Percentiles rank a stretch among this genome's conserved stretches.
Conservation (phyloP, 169 alveolate species). For the Eimeria maxima region DNA sequence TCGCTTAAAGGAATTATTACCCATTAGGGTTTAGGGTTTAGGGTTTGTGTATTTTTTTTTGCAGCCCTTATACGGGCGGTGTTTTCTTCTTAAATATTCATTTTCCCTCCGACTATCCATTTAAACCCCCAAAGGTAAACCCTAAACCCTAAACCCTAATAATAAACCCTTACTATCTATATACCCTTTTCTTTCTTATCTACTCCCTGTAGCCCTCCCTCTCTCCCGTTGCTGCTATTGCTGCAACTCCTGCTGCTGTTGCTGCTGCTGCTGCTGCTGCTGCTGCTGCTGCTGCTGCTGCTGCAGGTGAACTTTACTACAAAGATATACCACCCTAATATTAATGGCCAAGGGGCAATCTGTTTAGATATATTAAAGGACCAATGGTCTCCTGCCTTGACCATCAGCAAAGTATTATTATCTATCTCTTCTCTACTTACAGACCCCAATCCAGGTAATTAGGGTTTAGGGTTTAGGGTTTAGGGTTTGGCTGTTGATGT, state of each 20-base stretch:
- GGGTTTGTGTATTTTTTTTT: neutral
- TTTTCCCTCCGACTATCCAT: conserved; percentile 99
- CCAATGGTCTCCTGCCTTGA: conserved; percentile 99
- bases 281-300: too few relatives aligned
- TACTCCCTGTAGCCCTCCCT: too few relatives aligned
- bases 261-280: too few relatives aligned
- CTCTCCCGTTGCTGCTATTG: too few relatives aligned
- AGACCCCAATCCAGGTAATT: conserved; percentile 93
- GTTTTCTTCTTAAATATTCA: conserved; percentile 98
- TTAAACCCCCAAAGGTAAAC: conserved; percentile 98
- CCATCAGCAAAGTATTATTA: conserved; percentile 98
- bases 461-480: conserved; percentile 32
- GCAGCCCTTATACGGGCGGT: conserved; percentile 98
- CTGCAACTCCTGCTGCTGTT: too few relatives aligned
- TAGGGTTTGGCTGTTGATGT: neutral
- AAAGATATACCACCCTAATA: conserved; percentile 99
- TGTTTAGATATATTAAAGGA: conserved; percentile 99
- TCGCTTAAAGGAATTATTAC: too few relatives aligned
- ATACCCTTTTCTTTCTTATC: too few relatives aligned
- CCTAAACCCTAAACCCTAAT: conserved; percentile 84
- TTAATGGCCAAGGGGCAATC: conserved; percentile 94
- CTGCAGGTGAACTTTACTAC: conserved; percentile 95
- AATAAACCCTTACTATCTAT: too few relatives aligned
- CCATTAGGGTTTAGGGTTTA: too few relatives aligned
- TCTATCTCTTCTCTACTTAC: conserved; percentile 99